Percentiles rank a stretch among this genome's conserved stretches.
Evolutionary conservation across 306 rosid species (phyloP).

Genomic region (Pyrus pyrifolia): DNA sequence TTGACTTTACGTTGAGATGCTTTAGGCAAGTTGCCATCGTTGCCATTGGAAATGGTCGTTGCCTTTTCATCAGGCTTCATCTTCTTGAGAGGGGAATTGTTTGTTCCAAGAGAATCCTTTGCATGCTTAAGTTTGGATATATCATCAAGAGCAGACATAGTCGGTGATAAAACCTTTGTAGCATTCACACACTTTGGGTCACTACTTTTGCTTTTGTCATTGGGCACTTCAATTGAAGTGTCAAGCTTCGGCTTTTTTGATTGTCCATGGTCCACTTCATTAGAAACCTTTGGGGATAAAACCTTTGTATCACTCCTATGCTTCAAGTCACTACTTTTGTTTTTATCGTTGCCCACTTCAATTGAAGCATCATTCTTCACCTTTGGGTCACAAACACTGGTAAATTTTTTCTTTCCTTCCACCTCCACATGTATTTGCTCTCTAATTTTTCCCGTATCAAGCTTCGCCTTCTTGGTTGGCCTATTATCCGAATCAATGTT

Average conservation of each 20-base stretch:
- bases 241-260: neutral
- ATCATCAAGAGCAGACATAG: neutral
- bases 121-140: neutral
- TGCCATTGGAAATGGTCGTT: slow-evolving; percentile 1
- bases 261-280: neutral
- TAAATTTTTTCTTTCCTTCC: neutral
- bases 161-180: slow-evolving; percentile 12
- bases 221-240: neutral
- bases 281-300: neutral
- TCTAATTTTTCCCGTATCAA: neutral
- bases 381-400: neutral
- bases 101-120: slow-evolving; percentile 29
- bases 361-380: too few species aligned
- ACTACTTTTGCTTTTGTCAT: slow-evolving; percentile 12
- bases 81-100: slow-evolving; percentile 41
- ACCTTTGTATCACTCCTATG: too few species aligned
- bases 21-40: slow-evolving; percentile 32
- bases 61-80: slow-evolving; percentile 26
- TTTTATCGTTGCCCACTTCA: too few species aligned
- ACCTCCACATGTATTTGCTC: neutral
- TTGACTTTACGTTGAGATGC: slow-evolving; percentile 11
- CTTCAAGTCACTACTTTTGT: too few species aligned
- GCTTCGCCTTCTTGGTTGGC: slow-evolving; percentile 38
- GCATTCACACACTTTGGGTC: slow-evolving; percentile 15
- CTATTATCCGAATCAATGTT: slow-evolving; percentile 27